Base-by-base conservation (phyloP, 768 basidiomycete species). In the Favolaschia claudopus region DNA sequence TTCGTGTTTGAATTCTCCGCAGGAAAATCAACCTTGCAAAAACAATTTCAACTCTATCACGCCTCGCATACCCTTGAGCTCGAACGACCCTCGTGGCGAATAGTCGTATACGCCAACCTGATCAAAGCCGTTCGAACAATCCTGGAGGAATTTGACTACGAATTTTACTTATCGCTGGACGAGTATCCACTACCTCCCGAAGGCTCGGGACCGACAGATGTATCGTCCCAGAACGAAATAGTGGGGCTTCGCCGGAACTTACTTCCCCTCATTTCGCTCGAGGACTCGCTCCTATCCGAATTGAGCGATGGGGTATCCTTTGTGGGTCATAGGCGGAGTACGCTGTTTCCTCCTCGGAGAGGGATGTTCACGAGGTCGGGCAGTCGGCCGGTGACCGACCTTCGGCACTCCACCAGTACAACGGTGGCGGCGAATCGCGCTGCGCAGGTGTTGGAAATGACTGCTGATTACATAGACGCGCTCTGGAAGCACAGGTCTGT, bases 1-100 rank as follows among this genome's bases (percentile, higher is more conserved):
- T 15, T 39, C 24, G 13, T 32, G 22, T 22, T 47, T 20, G 31
- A 34, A 40, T 28, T 20, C 31, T 27, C 34, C 15, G 15, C n/a
- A 75, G 91, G 91, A 33, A 94, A 94, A 73, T 92, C 91, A 2
- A 93, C 92, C 3, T 79, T 93, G 13, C 89, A 89, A 68, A 93
- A 93, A 68, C 91, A 93, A 71, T 91, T 93, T 67, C 91, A 93
- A 68, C 79, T 93, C 1, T 89, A 87, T 74, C 92, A 92, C 67
- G 87, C 91, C 8, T 86, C 89, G 3, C 80, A 83, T 55, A 77
- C 87, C 0, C 82, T 93, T 32, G 89, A 93, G 39, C 75, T 79
- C 47, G 89, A 90, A 74, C 86, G 89, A 22, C 82, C 86, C 0
- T 85, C 85, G 4, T 94, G 93, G 92, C 82, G 85, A 19, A 86